A percentile compares a stretch with the other conserved stretches of the same genome.
Conservation (phyloP, 345 rosid species). For the Cardamine chenopodiifolia region DNA sequence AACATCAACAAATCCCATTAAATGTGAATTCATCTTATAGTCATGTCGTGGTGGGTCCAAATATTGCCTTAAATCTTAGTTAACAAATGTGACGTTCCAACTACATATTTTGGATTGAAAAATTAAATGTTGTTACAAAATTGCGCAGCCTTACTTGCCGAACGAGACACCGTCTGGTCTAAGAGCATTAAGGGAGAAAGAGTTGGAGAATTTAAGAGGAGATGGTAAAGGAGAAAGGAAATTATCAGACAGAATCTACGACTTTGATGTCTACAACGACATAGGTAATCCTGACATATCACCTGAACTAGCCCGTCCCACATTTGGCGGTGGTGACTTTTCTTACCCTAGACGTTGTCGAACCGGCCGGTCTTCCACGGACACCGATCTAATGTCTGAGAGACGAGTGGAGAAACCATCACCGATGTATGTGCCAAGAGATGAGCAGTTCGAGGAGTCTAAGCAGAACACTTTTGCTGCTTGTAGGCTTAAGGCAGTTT, state of each 20-base stretch:
- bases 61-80: slow-evolving; percentile 4
- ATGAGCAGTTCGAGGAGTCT: slow-evolving; percentile 90
- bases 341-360: slow-evolving; percentile 96
- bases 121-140: neutral
- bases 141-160: slow-evolving; percentile 83
- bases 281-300: slow-evolving; percentile 91
- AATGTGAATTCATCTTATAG: neutral
- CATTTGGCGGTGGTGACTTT: slow-evolving; percentile 64
- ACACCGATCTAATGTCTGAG: slow-evolving; percentile 71
- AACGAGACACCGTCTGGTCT: slow-evolving; percentile 81
- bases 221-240: slow-evolving; percentile 71
- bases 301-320: slow-evolving; percentile 59
- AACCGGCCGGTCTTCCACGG: slow-evolving; percentile 69
- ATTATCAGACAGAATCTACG: slow-evolving; percentile 80
- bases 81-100: slow-evolving; percentile 17
- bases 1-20: neutral
- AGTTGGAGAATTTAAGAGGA: slow-evolving; percentile 70
- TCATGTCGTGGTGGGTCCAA: slow-evolving; percentile 34
- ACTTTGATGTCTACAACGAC: slow-evolving; percentile 84
- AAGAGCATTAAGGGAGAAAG: slow-evolving; percentile 65
- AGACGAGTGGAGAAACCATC: slow-evolving; percentile 88
- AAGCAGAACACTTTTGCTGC: slow-evolving; percentile 66
- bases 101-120: slow-evolving; percentile 5
- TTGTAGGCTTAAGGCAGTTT: slow-evolving; percentile 77
- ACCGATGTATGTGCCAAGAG: slow-evolving; percentile 93